Conservation (phyloP, 2,329 filamentous ascomycete species). For the Ophiosphaerella narmari region DNA sequence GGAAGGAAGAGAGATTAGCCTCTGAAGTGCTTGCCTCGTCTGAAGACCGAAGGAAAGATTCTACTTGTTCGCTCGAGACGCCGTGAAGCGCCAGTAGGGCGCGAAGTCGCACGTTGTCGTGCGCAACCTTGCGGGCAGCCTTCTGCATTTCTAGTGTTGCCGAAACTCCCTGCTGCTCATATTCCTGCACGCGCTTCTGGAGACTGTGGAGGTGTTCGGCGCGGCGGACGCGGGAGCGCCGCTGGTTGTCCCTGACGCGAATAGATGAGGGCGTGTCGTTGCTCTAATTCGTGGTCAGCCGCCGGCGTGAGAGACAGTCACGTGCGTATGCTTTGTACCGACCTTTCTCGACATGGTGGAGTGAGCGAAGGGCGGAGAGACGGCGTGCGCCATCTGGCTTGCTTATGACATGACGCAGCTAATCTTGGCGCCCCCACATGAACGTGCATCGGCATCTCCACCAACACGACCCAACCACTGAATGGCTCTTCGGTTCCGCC, state of each 20-base stretch:
- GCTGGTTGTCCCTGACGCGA: constrained; percentile 75
- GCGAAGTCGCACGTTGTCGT: constrained; percentile 68
- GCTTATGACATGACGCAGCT: too few relatives aligned
- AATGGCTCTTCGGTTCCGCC: too few relatives aligned
- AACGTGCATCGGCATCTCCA: too few relatives aligned
- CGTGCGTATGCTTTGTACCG: too few relatives aligned
- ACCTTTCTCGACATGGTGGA: too few relatives aligned
- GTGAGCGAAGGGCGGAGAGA: too few relatives aligned
- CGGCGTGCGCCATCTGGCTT: too few relatives aligned
- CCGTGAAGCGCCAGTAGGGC: constrained; percentile 54
- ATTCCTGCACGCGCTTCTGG: constrained; percentile 64
- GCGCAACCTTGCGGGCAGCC: constrained; percentile 68
- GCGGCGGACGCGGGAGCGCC: constrained; percentile 70
- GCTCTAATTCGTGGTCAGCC: constrained; percentile 4
- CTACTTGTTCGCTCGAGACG: constrained; percentile 23
- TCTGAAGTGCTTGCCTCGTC: constrained; percentile 5
- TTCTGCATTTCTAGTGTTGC: constrained; percentile 71
- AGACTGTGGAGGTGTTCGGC: constrained; percentile 73
- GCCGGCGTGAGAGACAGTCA: too few relatives aligned
- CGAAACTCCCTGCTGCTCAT: constrained; percentile 66
- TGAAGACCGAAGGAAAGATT: constrained; percentile 20
- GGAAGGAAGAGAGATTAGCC: background rate
- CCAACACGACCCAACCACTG: too few relatives aligned
- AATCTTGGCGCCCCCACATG: too few relatives aligned
- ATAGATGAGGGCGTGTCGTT: constrained; percentile 35